These are phyloP conservation scores for Collybia mongolica DNA, from an alignment of 768 basidiomycete genomes.

Conservation along the genomic window DNA sequence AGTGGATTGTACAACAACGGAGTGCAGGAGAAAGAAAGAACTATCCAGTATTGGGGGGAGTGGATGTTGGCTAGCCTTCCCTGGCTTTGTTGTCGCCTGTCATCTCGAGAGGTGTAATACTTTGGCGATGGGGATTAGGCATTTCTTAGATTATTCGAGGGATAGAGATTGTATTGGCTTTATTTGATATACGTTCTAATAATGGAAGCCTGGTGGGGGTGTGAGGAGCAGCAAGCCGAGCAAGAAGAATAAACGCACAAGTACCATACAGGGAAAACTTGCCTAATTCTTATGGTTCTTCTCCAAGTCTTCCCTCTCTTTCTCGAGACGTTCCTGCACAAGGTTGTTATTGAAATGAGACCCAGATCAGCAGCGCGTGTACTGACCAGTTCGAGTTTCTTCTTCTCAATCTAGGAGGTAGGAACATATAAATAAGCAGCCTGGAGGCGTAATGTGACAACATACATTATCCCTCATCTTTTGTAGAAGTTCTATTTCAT, in stretches of 20 bases:
- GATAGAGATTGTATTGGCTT: too few relatives aligned
- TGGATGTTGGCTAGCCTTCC: too few relatives aligned
- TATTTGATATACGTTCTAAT: too few relatives aligned
- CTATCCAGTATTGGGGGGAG: too few relatives aligned
- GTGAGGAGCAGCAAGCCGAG: not conserved
- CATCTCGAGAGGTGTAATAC: too few relatives aligned
- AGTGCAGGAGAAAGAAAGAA: too few relatives aligned
- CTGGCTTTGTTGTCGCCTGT: too few relatives aligned
- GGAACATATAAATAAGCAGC: not conserved
- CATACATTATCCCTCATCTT: slow-evolving; percentile 60
- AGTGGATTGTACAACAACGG: too few relatives aligned
- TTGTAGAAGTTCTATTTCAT: slow-evolving; percentile 54
- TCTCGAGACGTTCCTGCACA: slow-evolving; percentile 21
- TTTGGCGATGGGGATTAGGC: too few relatives aligned
- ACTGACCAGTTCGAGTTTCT: slow-evolving; percentile 33
- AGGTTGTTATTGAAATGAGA: not conserved
- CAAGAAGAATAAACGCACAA: not conserved
- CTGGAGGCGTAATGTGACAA: not conserved
- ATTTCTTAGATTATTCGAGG: too few relatives aligned
- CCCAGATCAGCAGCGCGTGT: not conserved
- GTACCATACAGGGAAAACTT: too few relatives aligned
- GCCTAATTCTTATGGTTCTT: slow-evolving; percentile 13
- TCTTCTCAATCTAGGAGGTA: slow-evolving; percentile 28
- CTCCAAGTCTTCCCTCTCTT: slow-evolving; percentile 20
- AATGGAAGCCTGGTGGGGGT: too few relatives aligned